Base-by-base conservation (phyloP, 768 basidiomycete species). In the Tricholoma furcatifolium region DNA sequence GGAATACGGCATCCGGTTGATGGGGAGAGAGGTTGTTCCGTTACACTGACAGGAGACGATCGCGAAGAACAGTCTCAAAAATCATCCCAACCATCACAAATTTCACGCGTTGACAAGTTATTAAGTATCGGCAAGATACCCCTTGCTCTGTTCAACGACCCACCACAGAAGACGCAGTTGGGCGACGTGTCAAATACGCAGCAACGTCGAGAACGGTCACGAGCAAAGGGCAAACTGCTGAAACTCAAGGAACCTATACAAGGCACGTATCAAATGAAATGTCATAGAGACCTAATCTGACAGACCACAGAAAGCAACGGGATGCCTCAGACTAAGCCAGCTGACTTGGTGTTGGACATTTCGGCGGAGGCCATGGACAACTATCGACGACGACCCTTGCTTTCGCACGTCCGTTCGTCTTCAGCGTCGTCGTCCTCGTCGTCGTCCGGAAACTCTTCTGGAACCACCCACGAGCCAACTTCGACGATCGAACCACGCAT, bases 401-500 rank as follows among this genome's bases (percentile, higher is more conserved):
- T 71, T 67, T 71, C 70, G 52, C 70, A 65, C 68, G 70, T 27
- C 23, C 23, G 35, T 18, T 36, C 55, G 34, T 46, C 62, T 60
- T 43, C 57, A 10, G 53, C 58, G 30, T 58, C 54, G 27, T 47
- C 62, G 60, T 36, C 56, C 10, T 47, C 61, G 40, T 59, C 64
- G 50, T 64, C 66, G 39, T 62, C 59, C 10, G 65, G 66, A 24
- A 32, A 54, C 24, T 68, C 66, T 45, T 67, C 67, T 4, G 44
- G 65, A 18, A 64, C 60, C 32, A 64, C 67, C 20, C 50, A 58
- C 46, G 59, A 47, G 5, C 67, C 67, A 7, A 61, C 72, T n/a
- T 71, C 75, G 17, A 69, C 65, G 3, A 49, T 72, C 43, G 72
- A 75, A 42, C 65, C 63, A 31, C 68, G 68, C 36, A 73, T 80